Evolutionary conservation across 345 rosid genomes (phyloP).

Genomic region (Eucalyptus brandiana): DNA sequence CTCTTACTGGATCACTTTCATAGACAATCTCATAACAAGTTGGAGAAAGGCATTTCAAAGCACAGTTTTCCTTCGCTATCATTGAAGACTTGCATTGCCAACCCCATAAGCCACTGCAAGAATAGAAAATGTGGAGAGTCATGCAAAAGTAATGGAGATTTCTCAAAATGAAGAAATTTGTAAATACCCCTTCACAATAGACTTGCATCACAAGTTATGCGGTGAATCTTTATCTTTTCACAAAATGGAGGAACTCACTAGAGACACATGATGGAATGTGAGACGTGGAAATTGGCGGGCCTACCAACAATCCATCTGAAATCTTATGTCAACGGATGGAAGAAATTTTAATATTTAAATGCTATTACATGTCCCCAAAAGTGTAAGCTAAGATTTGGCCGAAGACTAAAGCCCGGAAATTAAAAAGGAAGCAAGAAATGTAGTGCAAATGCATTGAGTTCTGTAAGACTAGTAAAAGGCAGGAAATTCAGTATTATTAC

Average conservation of each 20-base stretch:
- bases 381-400: not conserved
- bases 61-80: constrained; percentile 70
- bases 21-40: constrained; percentile 61
- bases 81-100: constrained; percentile 53
- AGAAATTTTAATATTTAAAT: not conserved
- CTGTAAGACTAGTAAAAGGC: not conserved
- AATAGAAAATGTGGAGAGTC: not conserved
- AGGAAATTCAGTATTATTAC: not conserved
- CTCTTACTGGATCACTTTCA: constrained; percentile 70
- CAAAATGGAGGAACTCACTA: not conserved
- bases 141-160: not conserved
- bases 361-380: not conserved
- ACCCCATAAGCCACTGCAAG: constrained; percentile 77
- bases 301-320: not conserved
- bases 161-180: not conserved
- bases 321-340: not conserved
- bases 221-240: not conserved
- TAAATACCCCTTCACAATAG: not conserved
- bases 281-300: not conserved
- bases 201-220: not conserved
- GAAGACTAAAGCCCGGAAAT: not conserved
- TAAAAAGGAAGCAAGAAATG: not conserved
- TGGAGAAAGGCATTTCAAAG: constrained; percentile 63
- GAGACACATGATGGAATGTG: not conserved
- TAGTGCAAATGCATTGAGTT: not conserved